phyloP scores from a whole-genome alignment of 805 yeast species.

The Torulaspora delbrueckii region DNA sequence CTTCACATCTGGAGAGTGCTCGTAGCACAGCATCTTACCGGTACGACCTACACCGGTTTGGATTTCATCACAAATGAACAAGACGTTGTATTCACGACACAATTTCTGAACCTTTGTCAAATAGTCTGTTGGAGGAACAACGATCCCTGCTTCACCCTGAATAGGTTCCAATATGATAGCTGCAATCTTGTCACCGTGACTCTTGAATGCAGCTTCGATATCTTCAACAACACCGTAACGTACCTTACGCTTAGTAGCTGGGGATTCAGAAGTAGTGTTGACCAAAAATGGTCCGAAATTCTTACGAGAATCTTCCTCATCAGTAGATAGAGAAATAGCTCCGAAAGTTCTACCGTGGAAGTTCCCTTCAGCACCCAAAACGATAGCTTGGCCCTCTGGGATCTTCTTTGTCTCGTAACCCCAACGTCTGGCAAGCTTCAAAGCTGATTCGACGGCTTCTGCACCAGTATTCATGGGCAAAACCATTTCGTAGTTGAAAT shows the following conservation, averaged over 20 bases:
- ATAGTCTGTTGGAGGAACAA: constrained; percentile 84
- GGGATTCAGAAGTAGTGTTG: constrained; percentile 79
- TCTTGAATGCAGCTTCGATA: constrained; percentile 71
- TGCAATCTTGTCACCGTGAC: constrained; percentile 84
- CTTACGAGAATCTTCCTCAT: constrained; percentile 76
- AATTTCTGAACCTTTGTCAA: constrained; percentile 64
- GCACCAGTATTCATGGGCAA: constrained; percentile 99
- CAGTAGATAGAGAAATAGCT: constrained; percentile 92
- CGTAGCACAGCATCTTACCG: constrained; percentile 87
- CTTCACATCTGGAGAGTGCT: constrained; percentile 70
- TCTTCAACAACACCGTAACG: constrained; percentile 87
- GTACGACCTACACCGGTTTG: constrained; percentile 98
- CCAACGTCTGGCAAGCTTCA: constrained; percentile 96
- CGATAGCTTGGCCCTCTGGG: constrained; percentile 76
- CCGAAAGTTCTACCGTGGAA: constrained; percentile 97
- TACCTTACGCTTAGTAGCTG: constrained; percentile 40
- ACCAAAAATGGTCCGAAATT: constrained; percentile 85
- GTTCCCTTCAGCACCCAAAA: constrained; percentile 81
- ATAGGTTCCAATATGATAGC: constrained; percentile 92
- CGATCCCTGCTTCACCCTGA: constrained; percentile 98
- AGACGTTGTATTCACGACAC: constrained; percentile 77
- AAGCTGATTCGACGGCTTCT: constrained; percentile 94
- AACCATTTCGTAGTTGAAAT: constrained; percentile 84
- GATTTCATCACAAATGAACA: constrained; percentile 92
- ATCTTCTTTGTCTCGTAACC: constrained; percentile 86